Conservation (phyloP, 2,329 filamentous ascomycete species). For the Xenoacremonium recifei region DNA sequence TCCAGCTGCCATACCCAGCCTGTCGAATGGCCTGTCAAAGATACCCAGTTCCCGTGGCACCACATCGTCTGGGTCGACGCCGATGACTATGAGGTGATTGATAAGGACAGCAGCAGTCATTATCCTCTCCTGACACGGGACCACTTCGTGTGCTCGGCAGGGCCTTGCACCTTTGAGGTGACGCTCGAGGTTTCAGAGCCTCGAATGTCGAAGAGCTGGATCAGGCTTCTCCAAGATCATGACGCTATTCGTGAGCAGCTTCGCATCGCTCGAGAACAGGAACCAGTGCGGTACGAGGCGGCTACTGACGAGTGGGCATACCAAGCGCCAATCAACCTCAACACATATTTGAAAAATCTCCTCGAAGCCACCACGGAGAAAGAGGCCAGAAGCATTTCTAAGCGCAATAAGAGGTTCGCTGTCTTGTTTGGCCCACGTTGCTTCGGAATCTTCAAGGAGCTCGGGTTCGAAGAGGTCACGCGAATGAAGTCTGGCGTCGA, state of each 20-base stretch:
- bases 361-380: constrained; percentile 36
- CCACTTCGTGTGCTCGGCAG: constrained; percentile 41
- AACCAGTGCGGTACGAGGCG: constrained; percentile 48
- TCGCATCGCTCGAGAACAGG: constrained; percentile 36
- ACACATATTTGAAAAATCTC: constrained; percentile 52
- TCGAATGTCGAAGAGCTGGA: constrained; percentile 42
- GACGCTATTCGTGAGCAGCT: constrained; percentile 42
- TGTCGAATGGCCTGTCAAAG: constrained; percentile 33
- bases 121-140: constrained; percentile 38
- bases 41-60: constrained; percentile 38
- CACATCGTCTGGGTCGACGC: constrained; percentile 37
- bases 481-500: constrained; percentile 39
- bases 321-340: constrained; percentile 44
- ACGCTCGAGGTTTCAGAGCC: constrained; percentile 49
- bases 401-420: constrained; percentile 55
- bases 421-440: constrained; percentile 53
- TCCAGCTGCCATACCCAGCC: constrained; percentile 31
- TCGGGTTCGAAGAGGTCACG: constrained; percentile 47
- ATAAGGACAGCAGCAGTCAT: constrained; percentile 31
- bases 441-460: constrained; percentile 45
- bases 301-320: constrained; percentile 39
- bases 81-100: constrained; percentile 23
- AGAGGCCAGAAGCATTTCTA: constrained; percentile 47
- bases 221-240: constrained; percentile 44
- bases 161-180: constrained; percentile 41